Percentiles rank a stretch among this genome's conserved stretches.
Conservation (phyloP, 2,329 filamentous ascomycete species). For the Colletotrichum sp. region DNA sequence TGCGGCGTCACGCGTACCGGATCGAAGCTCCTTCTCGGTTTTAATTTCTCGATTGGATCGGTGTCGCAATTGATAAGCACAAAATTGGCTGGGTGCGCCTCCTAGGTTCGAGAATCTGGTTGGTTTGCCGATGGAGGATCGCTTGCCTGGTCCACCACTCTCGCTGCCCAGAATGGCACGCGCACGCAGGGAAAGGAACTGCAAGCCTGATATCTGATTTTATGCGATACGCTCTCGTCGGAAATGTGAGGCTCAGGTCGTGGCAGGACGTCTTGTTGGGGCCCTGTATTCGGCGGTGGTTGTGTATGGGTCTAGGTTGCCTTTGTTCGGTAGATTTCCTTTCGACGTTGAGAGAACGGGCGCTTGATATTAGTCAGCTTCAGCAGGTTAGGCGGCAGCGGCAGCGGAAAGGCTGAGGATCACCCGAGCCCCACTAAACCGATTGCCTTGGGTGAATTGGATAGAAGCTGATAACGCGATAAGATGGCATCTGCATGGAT, state of each 20-base stretch:
- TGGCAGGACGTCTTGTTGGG: slow-evolving; percentile 14
- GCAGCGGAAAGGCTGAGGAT: slow-evolving; percentile 12
- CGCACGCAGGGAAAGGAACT: background rate
- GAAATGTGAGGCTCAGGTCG: background rate
- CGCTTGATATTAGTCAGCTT: slow-evolving; percentile 21
- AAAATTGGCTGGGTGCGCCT: background rate
- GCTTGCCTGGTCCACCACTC: slow-evolving; percentile 14
- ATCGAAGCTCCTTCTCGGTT: background rate
- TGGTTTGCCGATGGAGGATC: background rate
- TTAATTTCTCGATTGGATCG: background rate
- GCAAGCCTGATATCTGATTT: background rate
- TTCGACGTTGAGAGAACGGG: slow-evolving; percentile 23
- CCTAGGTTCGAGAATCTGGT: background rate
- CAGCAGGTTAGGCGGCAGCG: background rate
- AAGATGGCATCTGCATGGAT: background rate
- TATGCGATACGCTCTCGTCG: background rate
- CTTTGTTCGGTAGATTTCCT: slow-evolving; percentile 32
- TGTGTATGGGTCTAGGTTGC: slow-evolving; percentile 43
- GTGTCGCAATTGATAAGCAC: background rate
- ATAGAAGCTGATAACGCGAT: background rate
- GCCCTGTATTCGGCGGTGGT: slow-evolving; percentile 29
- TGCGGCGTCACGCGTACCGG: background rate
- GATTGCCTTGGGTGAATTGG: background rate
- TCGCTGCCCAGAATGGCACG: slow-evolving; percentile 7
- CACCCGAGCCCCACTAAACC: background rate